Evolutionary conservation across 495 filamentous ascomycete genomes (phyloP), one percentile per base, ranked within the genome.

Genomic region (Podospora fimiseda): DNA sequence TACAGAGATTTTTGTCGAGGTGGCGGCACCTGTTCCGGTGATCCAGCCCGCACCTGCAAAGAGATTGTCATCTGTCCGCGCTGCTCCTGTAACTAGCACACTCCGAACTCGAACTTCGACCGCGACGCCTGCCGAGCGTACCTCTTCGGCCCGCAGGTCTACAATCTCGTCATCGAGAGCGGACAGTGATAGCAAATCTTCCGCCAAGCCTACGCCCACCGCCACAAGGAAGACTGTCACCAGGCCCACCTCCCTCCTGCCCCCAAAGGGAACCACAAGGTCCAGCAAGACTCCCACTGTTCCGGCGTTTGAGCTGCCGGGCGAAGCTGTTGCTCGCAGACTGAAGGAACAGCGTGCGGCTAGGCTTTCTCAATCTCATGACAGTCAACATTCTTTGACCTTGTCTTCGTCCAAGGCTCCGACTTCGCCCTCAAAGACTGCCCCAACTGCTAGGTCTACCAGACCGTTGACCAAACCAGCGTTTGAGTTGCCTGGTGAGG

Each of bases 401-500:
- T 6, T 11, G 27, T 33, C 27, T 33, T 11, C 27, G 11, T 33
- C 27, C 27, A 33, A 33, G 27, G 27, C 11, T 33, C 11, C 11
- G 41, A 64, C 58, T 38, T 63, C 67, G 9, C 67, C 70, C 7
- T 62, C 66, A n/a, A 69, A 69, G 51, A n/a, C 11, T 6, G 27
- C 27, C 11, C 69, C 70, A 7, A 71, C 70, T 22, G 57, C 65
- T 56, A 79, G 85, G 68, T 86, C 84, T 0, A 74, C 66, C 23
- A 87, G 83, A 58, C 63, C 76, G 7, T 77, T 77, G 9, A 87
- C 84, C 4, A 75, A 71, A 24, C 68, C 87, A 9, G 79, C 70
- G 15, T 91, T 89, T 62, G 80, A 85, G 60, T 74, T 91, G 19
- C 84, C 86, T 0, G 85, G 87, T 27, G 87, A 89, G 51, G 86